phyloP scores from a whole-genome alignment of 2,329 filamentous ascomycete species.

The Fusarium dimerum region DNA sequence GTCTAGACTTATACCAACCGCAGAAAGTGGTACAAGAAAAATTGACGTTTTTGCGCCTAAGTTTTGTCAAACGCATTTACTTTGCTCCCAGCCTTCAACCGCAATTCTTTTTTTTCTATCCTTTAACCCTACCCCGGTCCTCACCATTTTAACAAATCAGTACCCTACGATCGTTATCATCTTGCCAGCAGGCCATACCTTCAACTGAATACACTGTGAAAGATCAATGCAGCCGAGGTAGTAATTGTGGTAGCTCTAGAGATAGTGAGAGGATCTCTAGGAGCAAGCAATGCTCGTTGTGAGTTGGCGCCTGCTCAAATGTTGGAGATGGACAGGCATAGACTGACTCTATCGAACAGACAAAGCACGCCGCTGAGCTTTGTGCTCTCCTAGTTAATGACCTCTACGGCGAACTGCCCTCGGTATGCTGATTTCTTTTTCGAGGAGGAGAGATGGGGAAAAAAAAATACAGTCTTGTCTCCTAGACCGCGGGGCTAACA shows the following conservation, averaged over 20 bases:
- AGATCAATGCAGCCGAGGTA: constrained; percentile 66
- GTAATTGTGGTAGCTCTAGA: constrained; percentile 72
- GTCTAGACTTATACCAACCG: constrained; percentile 28
- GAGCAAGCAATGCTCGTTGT: constrained; percentile 62
- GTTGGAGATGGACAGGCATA: constrained; percentile 15
- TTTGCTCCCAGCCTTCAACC: constrained; percentile 16
- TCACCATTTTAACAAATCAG: not conserved
- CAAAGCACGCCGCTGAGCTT: constrained; percentile 80
- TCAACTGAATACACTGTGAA: constrained; percentile 11
- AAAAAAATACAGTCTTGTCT: constrained; percentile 8
- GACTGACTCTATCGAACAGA: constrained; percentile 43
- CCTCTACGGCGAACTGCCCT: constrained; percentile 86
- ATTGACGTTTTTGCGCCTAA: constrained; percentile 25
- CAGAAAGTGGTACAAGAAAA: constrained; percentile 20
- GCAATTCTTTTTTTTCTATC: constrained; percentile 4
- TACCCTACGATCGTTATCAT: not conserved
- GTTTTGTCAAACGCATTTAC: constrained; percentile 16
- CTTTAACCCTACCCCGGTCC: constrained; percentile 1
- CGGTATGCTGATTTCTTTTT: constrained; percentile 60
- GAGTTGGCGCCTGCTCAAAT: constrained; percentile 35
- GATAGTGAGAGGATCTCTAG: constrained; percentile 78
- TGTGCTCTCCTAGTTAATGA: constrained; percentile 88
- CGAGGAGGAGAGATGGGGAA: constrained; percentile 2
- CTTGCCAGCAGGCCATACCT: constrained; percentile 2
- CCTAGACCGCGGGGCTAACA: constrained; percentile 31